Base-by-base conservation (phyloP, 1,284 basidiomycete species). In the Cryptococcus wingfieldii region DNA sequence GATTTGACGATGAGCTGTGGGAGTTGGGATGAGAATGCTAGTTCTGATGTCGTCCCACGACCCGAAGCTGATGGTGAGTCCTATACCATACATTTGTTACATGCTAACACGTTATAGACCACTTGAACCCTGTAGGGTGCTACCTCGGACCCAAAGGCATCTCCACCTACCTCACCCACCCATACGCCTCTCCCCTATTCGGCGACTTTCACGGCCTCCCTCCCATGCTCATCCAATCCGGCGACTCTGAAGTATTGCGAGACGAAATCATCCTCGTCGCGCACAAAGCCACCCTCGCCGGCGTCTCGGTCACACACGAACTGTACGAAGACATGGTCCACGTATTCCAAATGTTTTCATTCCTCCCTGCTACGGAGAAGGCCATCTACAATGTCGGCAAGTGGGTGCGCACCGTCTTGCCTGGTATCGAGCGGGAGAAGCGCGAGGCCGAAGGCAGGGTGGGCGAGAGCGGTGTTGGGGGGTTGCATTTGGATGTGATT, bases 1-100 rank as follows among this genome's bases (percentile, higher is more conserved):
- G 90, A 95, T 77, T 78, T 97, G 56, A 96, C 91, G 0, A 88
- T 95, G 84, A 95, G 91, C 60, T 98, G 94, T 74, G 90, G 95
- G 61, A 94, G 90, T 38, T 98, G 95, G 95, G 92, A 97, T 51
- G 89, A 89, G 53, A 97, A 97, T 73, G 85, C 88, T 16, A 80
- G 80, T 18, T 89, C 82, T 69, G 90, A 92, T 72, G 85, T 93
- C 38, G 84, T 93, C 0, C 88, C 90, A 1, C 81, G 82, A 83
- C 89, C 50, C 70, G 72, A 82, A 47, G 83, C 84, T 41, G 87
- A 86, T 52, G 72, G 72, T 74, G 55, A 63, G 72, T 59, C 5
- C 4, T 9, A 12, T n/a, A 27, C 3, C 16, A 8, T 34, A 18
- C 9, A 16, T 44, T 3, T 34, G 37, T 28, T 12, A n/a, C 39